Evolutionary conservation across 768 basidiomycete genomes (phyloP).

Genomic region (Sarcodon aspratus): DNA sequence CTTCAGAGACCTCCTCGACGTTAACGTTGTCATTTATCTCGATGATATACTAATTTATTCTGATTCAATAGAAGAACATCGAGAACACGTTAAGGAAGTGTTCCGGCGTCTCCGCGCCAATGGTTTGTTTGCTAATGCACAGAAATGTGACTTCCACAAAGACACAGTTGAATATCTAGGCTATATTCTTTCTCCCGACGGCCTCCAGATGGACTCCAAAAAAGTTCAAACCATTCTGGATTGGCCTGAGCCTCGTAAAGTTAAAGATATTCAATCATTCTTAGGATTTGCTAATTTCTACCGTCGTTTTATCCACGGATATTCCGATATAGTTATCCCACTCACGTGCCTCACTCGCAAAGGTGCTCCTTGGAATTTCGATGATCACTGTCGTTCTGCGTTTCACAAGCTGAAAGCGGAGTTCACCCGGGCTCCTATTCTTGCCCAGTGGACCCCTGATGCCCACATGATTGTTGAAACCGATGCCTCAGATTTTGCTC

Average conservation of each 20-base stretch:
- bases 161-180: slow-evolving; percentile 29
- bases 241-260: slow-evolving; percentile 17
- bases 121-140: slow-evolving; percentile 16
- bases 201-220: slow-evolving; percentile 24
- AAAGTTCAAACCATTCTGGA: slow-evolving; percentile 24
- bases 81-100: slow-evolving; percentile 7
- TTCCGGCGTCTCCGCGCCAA: slow-evolving; percentile 16
- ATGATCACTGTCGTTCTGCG: slow-evolving; percentile 4
- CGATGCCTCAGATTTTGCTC: slow-evolving; percentile 13
- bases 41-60: slow-evolving; percentile 10
- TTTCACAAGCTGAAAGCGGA: slow-evolving; percentile 19
- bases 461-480: slow-evolving; percentile 8
- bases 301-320: slow-evolving; percentile 19
- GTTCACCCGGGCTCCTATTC: slow-evolving; percentile 10
- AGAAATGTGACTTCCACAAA: slow-evolving; percentile 26
- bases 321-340: slow-evolving; percentile 20
- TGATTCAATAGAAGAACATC: slow-evolving; percentile 6
- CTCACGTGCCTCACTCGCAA: slow-evolving; percentile 19
- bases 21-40: slow-evolving; percentile 4
- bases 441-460: slow-evolving; percentile 9
- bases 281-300: slow-evolving; percentile 23
- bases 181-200: slow-evolving; percentile 20
- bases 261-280: slow-evolving; percentile 20
- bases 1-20: slow-evolving; percentile 7
- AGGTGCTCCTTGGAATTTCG: slow-evolving; percentile 11